These are phyloP conservation scores for Tetrapisispora phaffii DNA, from an alignment of 805 yeast species.

Conservation along the genomic window DNA sequence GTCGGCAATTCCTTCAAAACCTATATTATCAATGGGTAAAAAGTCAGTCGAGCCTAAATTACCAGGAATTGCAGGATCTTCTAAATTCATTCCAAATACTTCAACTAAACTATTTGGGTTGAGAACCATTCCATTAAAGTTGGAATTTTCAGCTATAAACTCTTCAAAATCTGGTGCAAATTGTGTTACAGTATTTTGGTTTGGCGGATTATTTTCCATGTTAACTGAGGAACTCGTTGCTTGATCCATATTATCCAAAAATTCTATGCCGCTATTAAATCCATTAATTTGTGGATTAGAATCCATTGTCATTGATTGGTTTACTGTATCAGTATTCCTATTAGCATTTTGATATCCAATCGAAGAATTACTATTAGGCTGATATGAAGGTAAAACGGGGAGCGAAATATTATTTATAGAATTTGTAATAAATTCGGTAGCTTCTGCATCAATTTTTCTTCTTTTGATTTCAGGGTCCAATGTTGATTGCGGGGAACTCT, in stretches of 20 bases:
- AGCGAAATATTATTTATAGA: background rate
- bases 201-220: background rate
- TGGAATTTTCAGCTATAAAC: conserved; percentile 25
- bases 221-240: background rate
- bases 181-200: background rate
- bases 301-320: background rate
- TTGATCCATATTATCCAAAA: background rate
- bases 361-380: background rate
- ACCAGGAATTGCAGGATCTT: conserved; percentile 9
- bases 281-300: background rate
- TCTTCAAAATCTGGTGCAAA: conserved; percentile 23
- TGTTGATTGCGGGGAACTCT: background rate
- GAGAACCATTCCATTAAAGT: conserved; percentile 24
- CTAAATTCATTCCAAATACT: conserved; percentile 11
- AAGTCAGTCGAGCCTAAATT: conserved; percentile 14
- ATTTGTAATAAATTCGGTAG: too few species aligned
- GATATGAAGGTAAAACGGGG: background rate
- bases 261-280: background rate
- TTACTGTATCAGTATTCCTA: background rate
- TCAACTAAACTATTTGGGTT: conserved; percentile 26
- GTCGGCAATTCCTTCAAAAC: conserved; percentile 17
- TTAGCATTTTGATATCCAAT: background rate
- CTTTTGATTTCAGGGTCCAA: background rate
- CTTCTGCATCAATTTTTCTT: background rate
- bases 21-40: conserved; percentile 19